phyloP scores from a whole-genome alignment of 2,329 filamentous ascomycete genomes.

The Sclerotinia spermophila region DNA sequence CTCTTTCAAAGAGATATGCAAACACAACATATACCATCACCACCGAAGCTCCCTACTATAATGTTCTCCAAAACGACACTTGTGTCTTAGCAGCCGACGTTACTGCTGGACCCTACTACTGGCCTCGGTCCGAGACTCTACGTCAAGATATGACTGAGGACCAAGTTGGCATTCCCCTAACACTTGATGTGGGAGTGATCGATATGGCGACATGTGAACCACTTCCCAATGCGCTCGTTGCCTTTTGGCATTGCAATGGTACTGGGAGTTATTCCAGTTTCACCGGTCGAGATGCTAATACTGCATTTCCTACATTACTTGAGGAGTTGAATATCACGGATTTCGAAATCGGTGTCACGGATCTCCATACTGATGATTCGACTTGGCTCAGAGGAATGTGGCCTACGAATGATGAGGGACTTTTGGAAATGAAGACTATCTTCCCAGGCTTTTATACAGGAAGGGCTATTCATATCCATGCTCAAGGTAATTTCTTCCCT shows the following conservation, averaged over 20 bases:
- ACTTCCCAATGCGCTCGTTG: neutral
- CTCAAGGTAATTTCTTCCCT: constrained; percentile 35
- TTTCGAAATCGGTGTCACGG: neutral
- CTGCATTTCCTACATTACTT: neutral
- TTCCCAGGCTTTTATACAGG: constrained; percentile 45
- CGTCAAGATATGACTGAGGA: neutral
- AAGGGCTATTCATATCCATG: constrained; percentile 47
- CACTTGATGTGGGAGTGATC: neutral
- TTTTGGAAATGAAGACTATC: constrained; percentile 42
- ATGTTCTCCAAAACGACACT: neutral
- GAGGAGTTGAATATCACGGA: neutral
- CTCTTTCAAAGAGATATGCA: neutral
- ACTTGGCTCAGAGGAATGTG: constrained; percentile 44
- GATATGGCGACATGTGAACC: neutral
- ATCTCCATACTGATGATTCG: constrained; percentile 33
- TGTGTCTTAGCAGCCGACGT: neutral
- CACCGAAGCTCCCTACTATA: neutral
- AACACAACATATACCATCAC: neutral
- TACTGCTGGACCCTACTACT: neutral
- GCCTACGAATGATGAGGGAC: constrained; percentile 41
- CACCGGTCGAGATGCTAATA: neutral
- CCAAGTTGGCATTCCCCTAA: neutral
- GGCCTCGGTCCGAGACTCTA: neutral
- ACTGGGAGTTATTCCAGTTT: neutral
- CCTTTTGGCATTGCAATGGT: neutral